These are phyloP conservation scores for Pyracantha coccinea DNA, from an alignment of 331 rosid species.

Conservation along the genomic window DNA sequence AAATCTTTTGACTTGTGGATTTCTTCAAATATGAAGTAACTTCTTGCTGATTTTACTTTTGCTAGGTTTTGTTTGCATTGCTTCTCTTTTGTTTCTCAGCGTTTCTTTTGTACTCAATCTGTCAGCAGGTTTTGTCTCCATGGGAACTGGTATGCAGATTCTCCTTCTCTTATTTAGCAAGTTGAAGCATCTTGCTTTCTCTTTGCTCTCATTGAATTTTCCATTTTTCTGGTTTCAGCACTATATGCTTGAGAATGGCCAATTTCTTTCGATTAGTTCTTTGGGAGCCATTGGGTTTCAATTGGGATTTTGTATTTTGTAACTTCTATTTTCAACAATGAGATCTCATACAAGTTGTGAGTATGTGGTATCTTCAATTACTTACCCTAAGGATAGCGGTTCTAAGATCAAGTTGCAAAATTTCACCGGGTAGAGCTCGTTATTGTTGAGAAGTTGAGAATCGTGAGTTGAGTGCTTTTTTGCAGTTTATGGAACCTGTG, in stretches of 20 bases:
- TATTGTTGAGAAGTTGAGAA: background rate
- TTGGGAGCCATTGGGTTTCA: background rate
- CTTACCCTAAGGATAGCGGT: background rate
- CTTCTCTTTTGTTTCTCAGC: constrained; percentile 46
- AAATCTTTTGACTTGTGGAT: background rate
- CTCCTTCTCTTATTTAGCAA: background rate
- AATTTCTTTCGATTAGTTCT: background rate
- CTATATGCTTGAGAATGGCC: background rate
- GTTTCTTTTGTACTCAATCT: constrained; percentile 66
- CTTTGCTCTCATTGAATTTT: background rate
- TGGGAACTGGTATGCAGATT: constrained; percentile 74
- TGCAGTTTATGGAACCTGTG: background rate
- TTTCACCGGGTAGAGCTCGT: background rate
- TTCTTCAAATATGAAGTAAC: background rate
- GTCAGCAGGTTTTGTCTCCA: constrained; percentile 64
- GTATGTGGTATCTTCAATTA: background rate
- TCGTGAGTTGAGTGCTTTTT: background rate
- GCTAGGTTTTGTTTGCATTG: constrained; percentile 58
- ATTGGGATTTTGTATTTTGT: background rate
- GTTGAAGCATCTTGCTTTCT: background rate
- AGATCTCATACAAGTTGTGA: background rate
- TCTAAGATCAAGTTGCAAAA: background rate
- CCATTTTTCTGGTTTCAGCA: background rate
- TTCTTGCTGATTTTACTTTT: background rate
- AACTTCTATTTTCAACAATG: background rate